phyloP scores from a whole-genome alignment of 2,329 filamentous ascomycete species.

The Blastomyces parvus region DNA sequence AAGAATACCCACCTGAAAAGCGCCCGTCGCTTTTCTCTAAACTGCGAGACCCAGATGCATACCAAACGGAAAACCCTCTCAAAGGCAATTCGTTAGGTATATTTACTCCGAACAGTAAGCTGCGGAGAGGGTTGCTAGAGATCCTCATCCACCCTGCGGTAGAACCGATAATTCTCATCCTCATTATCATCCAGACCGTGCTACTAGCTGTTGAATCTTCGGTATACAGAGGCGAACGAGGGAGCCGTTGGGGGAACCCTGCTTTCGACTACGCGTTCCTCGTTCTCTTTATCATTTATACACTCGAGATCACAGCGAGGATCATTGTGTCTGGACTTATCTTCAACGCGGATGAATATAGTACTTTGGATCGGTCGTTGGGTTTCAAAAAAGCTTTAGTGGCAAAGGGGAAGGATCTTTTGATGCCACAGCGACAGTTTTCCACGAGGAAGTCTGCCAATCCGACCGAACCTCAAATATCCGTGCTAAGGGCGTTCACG shows the following conservation, averaged over 20 bases:
- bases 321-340: constrained; percentile 90
- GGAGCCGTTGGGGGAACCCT: constrained; percentile 52
- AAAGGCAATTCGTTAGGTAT: constrained; percentile 78
- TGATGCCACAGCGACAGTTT: constrained; percentile 68
- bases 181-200: constrained; percentile 82
- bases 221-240: constrained; percentile 53
- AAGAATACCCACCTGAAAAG: constrained; percentile 30
- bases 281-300: constrained; percentile 79
- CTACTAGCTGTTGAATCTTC: constrained; percentile 79
- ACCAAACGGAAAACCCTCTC: constrained; percentile 59
- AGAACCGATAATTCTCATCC: constrained; percentile 73
- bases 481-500: constrained; percentile 68
- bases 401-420: constrained; percentile 67
- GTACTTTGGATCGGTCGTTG: constrained; percentile 70
- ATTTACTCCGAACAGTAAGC: constrained; percentile 65
- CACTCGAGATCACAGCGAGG: constrained; percentile 69
- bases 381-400: constrained; percentile 64
- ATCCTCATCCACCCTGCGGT: constrained; percentile 76
- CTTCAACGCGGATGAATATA: constrained; percentile 83
- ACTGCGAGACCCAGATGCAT: constrained; percentile 20
- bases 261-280: constrained; percentile 71
- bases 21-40: constrained; percentile 24
- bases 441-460: constrained; percentile 46
- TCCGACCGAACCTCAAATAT: constrained; percentile 33
- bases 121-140: constrained; percentile 69